Conservation (phyloP, 345 rosid species). For the Hevea brasiliensis region DNA sequence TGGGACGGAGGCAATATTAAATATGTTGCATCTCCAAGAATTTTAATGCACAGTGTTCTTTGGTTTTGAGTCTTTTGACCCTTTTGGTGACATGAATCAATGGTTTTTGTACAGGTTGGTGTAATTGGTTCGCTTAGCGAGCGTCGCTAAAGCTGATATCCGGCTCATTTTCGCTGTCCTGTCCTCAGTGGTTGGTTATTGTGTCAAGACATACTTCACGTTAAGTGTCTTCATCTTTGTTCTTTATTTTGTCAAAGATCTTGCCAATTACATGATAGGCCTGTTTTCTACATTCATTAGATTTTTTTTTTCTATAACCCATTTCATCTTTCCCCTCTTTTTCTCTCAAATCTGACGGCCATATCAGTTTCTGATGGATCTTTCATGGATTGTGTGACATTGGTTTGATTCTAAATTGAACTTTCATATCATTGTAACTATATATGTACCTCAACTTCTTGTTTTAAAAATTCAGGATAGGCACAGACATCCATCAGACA, state of each 20-base stretch:
- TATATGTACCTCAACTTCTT: background rate
- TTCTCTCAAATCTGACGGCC: too few relatives aligned
- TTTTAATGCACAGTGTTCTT: background rate
- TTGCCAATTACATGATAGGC: background rate
- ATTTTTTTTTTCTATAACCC: too few relatives aligned
- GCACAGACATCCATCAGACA: too few relatives aligned
- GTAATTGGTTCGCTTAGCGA: slow-evolving; percentile 17
- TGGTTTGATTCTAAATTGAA: background rate
- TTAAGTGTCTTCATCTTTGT: slow-evolving; percentile 13
- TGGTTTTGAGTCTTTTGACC: background rate
- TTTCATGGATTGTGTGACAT: background rate
- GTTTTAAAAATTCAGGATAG: background rate
- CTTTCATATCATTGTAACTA: background rate
- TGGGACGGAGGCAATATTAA: too few relatives aligned
- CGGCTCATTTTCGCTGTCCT: slow-evolving; percentile 25
- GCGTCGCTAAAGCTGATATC: slow-evolving; percentile 15
- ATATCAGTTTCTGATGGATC: too few relatives aligned
- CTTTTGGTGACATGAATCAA: background rate
- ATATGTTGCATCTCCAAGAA: background rate
- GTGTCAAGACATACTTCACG: slow-evolving; percentile 33
- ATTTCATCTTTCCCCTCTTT: too few relatives aligned
- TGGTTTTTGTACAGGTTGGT: slow-evolving; percentile 11
- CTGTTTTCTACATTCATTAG: background rate
- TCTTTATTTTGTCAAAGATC: background rate
- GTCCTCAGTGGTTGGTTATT: slow-evolving; percentile 21